A percentile compares a stretch with the other conserved stretches of the same genome.
phyloP scores from a whole-genome alignment of 805 yeast species.

The Nakazawaea sp. region DNA sequence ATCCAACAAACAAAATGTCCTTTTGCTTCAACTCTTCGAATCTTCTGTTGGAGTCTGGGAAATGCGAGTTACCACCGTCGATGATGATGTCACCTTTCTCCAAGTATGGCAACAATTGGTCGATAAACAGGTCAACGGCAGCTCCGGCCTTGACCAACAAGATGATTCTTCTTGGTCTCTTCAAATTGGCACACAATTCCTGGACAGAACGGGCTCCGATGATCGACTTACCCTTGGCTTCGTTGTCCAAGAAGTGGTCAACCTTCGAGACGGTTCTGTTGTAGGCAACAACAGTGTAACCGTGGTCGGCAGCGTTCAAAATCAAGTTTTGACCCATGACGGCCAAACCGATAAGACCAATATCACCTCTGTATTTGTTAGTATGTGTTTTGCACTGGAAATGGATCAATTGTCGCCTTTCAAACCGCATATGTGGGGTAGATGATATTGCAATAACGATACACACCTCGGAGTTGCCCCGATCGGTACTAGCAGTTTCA shows the following conservation, averaged over 20 bases:
- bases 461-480: constrained; percentile 3
- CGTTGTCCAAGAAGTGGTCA: constrained; percentile 86
- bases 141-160: constrained; percentile 93
- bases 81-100: constrained; percentile 97
- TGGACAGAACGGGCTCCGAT: constrained; percentile 91
- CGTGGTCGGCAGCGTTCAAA: constrained; percentile 97
- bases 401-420: not conserved
- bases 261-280: constrained; percentile 97
- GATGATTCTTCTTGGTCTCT: constrained; percentile 95
- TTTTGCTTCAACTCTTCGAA: constrained; percentile 78
- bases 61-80: constrained; percentile 99
- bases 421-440: constrained; percentile 1
- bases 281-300: constrained; percentile 95
- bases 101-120: constrained; percentile 81
- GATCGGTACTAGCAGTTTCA: constrained; percentile 4
- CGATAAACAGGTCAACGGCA: constrained; percentile 89
- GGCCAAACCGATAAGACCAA: constrained; percentile 98
- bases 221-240: constrained; percentile 96
- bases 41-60: constrained; percentile 98
- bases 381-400: too few species aligned
- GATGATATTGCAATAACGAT: constrained; percentile 9
- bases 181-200: constrained; percentile 81
- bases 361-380: constrained; percentile 62
- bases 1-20: constrained; percentile 92
- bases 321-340: constrained; percentile 99